These are phyloP conservation scores for Irpex sp. DNA, from an alignment of 1,284 basidiomycete species.

Conservation along the genomic window DNA sequence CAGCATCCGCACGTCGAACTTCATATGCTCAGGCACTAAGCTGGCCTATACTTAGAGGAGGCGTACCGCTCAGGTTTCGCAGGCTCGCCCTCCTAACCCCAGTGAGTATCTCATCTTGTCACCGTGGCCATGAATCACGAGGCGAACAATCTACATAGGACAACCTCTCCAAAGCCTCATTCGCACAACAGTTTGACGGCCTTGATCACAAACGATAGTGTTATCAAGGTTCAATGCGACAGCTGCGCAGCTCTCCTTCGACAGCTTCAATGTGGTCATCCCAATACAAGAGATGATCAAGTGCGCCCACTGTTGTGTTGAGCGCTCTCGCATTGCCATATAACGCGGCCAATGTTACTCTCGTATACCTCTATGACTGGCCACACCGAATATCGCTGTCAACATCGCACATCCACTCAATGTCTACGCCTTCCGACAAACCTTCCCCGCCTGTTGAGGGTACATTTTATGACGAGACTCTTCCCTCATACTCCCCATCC, in stretches of 20 bases:
- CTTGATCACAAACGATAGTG: too few species aligned
- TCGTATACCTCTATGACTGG: background rate
- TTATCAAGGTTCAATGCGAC: too few species aligned
- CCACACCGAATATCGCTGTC: background rate
- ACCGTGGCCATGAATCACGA: background rate
- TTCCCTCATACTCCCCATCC: background rate
- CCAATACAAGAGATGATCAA: background rate
- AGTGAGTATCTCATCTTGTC: background rate
- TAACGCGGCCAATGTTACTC: background rate
- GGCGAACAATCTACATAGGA: too few species aligned
- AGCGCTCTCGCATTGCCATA: background rate
- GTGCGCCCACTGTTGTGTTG: background rate
- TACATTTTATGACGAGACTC: background rate
- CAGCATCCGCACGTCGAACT: too few species aligned
- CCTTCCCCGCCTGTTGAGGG: background rate
- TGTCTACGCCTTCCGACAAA: background rate
- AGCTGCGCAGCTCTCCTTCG: too few species aligned
- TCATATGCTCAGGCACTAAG: too few species aligned
- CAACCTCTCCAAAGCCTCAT: too few species aligned
- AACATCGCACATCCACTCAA: background rate
- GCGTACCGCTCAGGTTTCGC: background rate
- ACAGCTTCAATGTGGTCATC: too few species aligned
- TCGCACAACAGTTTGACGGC: too few species aligned
- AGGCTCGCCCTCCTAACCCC: background rate
- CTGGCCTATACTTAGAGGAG: too few species aligned